Base-by-base conservation (phyloP, 257 asterid species). In the Echites panduratus region DNA sequence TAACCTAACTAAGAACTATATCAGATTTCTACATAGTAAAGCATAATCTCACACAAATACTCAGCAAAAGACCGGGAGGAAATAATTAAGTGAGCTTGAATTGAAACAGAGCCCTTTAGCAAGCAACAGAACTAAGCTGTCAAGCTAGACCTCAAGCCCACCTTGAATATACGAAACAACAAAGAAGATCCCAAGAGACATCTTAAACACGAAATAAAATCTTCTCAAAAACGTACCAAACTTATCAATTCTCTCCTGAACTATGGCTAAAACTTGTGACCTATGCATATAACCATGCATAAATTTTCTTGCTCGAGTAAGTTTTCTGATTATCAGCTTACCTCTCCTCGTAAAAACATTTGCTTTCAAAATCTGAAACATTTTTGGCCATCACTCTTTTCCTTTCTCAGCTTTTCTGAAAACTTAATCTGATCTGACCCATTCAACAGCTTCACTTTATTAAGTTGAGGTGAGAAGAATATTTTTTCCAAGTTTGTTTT, bases 301-400 rank as follows among this genome's bases (percentile, higher is more conserved):
- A 10, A 13, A 41, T 0, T 12, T n/a, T 41, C 3, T 40, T 66
- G 9, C 52, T 47, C 35, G 10, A 20, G 5, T 57, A 57, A 4
- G 10, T 32, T 62, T 29, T 32, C 67, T 32, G 68, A 61, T 2
- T 35, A 16, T 19, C 24, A 35, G 45, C 24, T 1, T 7, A 7
- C 68, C 17, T 62, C 29, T 35, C 68, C 13, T 32, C 26, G 11
- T 62, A 35, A 35, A 45, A 0, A 22, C 53, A 17, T 17, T 14
- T 26, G 17, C 26, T 38, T 66, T 22, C 5, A 44, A 45, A 65
- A 45, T 24, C 40, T 43, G 38, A 66, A 8, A 22, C 10, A 5
- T 41, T 63, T 32, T 62, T 32, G 68, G 4, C 68, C 67, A 62
- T 66, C 20, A 10, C 10, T 66, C 27, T 66, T 66, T 66, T 45